phyloP scores from a whole-genome alignment of 768 basidiomycete species.

The Saitozyma podzolica region DNA sequence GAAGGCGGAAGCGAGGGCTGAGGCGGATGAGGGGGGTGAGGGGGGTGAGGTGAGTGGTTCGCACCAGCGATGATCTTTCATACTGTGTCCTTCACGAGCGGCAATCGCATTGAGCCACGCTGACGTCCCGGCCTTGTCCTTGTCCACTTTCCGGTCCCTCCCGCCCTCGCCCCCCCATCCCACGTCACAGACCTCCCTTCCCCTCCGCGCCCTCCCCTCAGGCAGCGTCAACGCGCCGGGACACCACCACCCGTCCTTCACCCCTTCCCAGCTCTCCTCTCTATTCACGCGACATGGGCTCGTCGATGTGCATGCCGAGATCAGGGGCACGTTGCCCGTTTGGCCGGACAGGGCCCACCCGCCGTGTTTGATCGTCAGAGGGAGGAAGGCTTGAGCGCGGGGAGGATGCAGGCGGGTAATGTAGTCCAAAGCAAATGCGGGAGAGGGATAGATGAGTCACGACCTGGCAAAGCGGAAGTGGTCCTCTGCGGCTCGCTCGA shows the following conservation, averaged over 20 bases:
- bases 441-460: too few relatives aligned
- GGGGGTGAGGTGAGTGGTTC: conserved; percentile 10
- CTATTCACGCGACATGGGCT: conserved; percentile 25
- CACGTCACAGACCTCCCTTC: too few relatives aligned
- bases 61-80: neutral
- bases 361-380: conserved; percentile 28
- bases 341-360: conserved; percentile 19
- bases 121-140: neutral
- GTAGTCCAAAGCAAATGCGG: neutral
- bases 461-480: too few relatives aligned
- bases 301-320: conserved; percentile 26
- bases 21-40: conserved; percentile 1
- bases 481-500: neutral
- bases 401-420: neutral
- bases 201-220: too few relatives aligned
- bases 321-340: conserved; percentile 31
- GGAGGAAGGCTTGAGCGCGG: conserved; percentile 7
- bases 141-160: too few relatives aligned
- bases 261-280: conserved; percentile 11
- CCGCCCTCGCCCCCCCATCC: too few relatives aligned
- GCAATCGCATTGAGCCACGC: neutral
- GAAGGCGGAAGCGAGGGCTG: neutral
- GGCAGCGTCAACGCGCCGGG: conserved; percentile 18
- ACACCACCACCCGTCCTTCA: conserved; percentile 25
- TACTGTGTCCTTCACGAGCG: too few relatives aligned